Conservation (phyloP, 2,329 filamentous ascomycete species). For the Calonectria hawksworthii region DNA sequence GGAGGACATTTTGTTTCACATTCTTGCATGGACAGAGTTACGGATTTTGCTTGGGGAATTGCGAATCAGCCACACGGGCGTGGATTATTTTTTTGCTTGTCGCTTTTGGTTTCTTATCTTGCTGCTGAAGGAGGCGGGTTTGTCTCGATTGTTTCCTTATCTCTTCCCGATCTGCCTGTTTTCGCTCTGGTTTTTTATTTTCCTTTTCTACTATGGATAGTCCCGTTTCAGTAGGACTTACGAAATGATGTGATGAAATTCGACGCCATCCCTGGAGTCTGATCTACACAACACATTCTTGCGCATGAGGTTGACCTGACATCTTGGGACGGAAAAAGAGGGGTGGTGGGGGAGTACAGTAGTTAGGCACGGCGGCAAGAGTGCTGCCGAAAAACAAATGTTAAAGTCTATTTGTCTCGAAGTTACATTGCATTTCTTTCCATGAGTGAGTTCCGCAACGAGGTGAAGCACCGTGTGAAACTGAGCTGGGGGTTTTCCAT, state of each 20-base stretch:
- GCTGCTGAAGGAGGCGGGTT: constrained; percentile 9
- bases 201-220: constrained; percentile 38
- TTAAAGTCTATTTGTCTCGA: constrained; percentile 22
- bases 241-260: constrained; percentile 47
- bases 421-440: neutral
- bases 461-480: constrained; percentile 21
- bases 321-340: constrained; percentile 3
- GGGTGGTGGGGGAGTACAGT: neutral
- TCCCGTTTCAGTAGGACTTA: constrained; percentile 42
- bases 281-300: constrained; percentile 23
- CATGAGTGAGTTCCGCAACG: neutral
- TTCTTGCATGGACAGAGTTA: constrained; percentile 19
- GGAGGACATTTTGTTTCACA: constrained; percentile 13
- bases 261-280: constrained; percentile 23
- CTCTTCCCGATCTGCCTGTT: neutral
- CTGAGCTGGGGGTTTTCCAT: neutral
- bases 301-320: constrained; percentile 20
- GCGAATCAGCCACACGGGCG: constrained; percentile 32
- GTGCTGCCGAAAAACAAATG: constrained; percentile 21
- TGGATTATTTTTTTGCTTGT: constrained; percentile 30
- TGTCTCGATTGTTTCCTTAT: constrained; percentile 10
- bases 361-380: constrained; percentile 16
- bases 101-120: constrained; percentile 23
- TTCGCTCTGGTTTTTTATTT: constrained; percentile 20
- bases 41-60: constrained; percentile 40